Evolutionary conservation across 208 protist genomes (phyloP).

Genomic region (Lotmaria passim): DNA sequence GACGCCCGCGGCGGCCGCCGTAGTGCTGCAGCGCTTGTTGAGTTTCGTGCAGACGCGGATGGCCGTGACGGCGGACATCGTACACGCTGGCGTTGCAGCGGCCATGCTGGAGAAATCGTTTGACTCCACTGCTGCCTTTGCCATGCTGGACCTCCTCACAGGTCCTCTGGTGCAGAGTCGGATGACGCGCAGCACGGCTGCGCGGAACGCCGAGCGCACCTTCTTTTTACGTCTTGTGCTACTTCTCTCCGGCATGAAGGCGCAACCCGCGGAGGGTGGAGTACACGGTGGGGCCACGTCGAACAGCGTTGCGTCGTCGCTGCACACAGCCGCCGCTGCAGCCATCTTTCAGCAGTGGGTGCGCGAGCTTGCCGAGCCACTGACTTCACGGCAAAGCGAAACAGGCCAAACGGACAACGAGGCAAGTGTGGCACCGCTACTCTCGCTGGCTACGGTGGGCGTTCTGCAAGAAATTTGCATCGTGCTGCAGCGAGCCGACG

Average conservation of each 20-base stretch:
- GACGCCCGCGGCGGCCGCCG: conserved; percentile 7
- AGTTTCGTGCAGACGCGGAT: conserved; percentile 45
- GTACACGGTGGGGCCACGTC: neutral
- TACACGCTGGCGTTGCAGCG: conserved; percentile 49
- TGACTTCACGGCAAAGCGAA: too few species aligned
- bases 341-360: conserved; percentile 26
- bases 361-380: neutral
- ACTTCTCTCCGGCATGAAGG: conserved; percentile 30
- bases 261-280: neutral
- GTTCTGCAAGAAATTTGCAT: conserved; percentile 24
- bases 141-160: conserved; percentile 42
- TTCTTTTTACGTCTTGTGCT: conserved; percentile 54
- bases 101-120: conserved; percentile 24
- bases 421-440: neutral
- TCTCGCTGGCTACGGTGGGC: conserved; percentile 15
- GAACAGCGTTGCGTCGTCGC: neutral
- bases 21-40: conserved; percentile 41
- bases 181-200: conserved; percentile 17
- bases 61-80: conserved; percentile 36
- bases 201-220: conserved; percentile 33
- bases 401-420: neutral
- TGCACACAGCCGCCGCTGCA: conserved; percentile 12
- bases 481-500: conserved; percentile 11
- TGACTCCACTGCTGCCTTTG: conserved; percentile 4
- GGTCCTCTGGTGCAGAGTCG: conserved; percentile 22